Percentiles rank a stretch among this genome's conserved stretches.
Conservation (phyloP, 768 basidiomycete species). For the Pulveroboletus ravenelii region DNA sequence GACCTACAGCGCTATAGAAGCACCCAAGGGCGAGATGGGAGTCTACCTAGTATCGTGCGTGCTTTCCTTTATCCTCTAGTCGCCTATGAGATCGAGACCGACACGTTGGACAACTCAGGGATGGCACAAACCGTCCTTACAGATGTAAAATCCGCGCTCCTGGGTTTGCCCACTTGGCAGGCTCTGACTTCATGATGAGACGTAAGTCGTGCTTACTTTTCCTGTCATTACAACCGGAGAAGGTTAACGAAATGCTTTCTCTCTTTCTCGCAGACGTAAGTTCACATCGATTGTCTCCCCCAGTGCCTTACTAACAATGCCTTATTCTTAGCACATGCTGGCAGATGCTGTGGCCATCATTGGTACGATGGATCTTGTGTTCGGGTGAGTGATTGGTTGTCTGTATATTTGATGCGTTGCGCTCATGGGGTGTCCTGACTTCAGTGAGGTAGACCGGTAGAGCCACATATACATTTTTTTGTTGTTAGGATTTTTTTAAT, state of each 20-base stretch:
- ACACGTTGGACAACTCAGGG: slow-evolving; percentile 39
- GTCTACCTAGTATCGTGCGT: slow-evolving; percentile 94
- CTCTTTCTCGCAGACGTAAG: slow-evolving; percentile 36
- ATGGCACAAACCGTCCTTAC: slow-evolving; percentile 94
- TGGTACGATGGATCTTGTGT: slow-evolving; percentile 98
- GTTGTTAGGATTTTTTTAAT: slow-evolving; percentile 1
- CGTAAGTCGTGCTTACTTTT: slow-evolving; percentile 42
- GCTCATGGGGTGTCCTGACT: not conserved
- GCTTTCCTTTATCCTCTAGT: not conserved
- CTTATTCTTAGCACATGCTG: slow-evolving; percentile 69
- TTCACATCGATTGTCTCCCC: not conserved
- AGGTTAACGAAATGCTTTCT: slow-evolving; percentile 1
- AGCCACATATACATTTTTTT: slow-evolving; percentile 1
- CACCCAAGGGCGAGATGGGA: slow-evolving; percentile 98
- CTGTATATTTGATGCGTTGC: not conserved
- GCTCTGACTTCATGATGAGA: slow-evolving; percentile 98
- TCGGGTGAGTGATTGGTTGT: slow-evolving; percentile 60
- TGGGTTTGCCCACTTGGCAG: slow-evolving; percentile 93
- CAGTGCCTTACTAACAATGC: slow-evolving; percentile 11
- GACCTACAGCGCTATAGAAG: slow-evolving; percentile 96
- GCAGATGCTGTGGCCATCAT: slow-evolving; percentile 96
- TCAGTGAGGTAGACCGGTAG: slow-evolving; percentile 32
- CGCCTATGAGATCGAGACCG: not conserved
- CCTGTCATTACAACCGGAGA: not conserved
- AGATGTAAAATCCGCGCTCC: slow-evolving; percentile 96